Evolutionary conservation across 169 alveolate species (phyloP), one percentile per base, ranked within the genome.

Genomic region (Plasmodium relictum): DNA sequence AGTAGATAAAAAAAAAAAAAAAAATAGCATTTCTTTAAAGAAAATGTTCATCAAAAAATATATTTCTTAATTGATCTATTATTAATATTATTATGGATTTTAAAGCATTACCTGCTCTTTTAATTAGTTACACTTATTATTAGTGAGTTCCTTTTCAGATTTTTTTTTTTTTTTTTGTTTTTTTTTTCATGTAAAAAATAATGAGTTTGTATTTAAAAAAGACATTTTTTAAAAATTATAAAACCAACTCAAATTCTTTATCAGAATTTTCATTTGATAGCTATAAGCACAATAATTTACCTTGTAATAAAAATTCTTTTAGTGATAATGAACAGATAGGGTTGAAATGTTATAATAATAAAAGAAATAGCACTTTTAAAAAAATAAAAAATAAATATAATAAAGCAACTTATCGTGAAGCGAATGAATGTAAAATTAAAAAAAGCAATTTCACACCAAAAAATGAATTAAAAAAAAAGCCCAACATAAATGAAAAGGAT

Each of bases 261-360:
- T 41, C 61, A 6, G 78, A 69, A 9, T 69, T 39, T 7, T 45
- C 26, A 1, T 16, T 69, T 69, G 44, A 45, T 12, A 10, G 41
- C 9, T 31, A 0, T 69, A 9, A 14, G 9, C 16, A 44, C 39
- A 44, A 12, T 3, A 16, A 22, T 1, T 2, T 42, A 8, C 6
- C 12, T 18, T 10, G 24, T 41, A 65, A 65, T 31, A 37, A 31
- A 2, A 5, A 5, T 39, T 65, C 56, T n/a, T 37, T 65, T 8
- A 65, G 73, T 37, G 73, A 65, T 24, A 65, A 8, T 37, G 73
- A 65, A 31, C 3, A 12, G 14, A 65, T 37, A 62, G 31, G 2
- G 41, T 20, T 20, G 5, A 62, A 20, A 10, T 22, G 44, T 62
- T 62, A 22, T 62, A 31, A 31, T 24, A 8, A 20, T 14, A 22